Base-by-base conservation (phyloP, 2,329 filamentous ascomycete genomes). In the Juglanconis juglandina region DNA sequence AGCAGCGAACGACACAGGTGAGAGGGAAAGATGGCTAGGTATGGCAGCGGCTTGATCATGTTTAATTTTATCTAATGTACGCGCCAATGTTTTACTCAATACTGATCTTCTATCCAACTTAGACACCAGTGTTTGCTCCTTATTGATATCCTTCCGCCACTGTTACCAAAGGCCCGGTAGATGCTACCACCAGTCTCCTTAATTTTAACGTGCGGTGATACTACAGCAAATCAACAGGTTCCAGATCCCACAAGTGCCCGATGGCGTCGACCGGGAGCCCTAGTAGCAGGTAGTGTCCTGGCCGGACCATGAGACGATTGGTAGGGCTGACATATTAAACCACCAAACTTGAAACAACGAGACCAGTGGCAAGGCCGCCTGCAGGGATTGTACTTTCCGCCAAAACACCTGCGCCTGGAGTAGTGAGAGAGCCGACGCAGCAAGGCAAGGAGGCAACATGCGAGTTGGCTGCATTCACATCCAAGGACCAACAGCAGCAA, bases 271-370 rank as follows among this genome's bases (percentile, higher is more conserved):
- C 9, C 39, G 50, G 51, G 30, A 52, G 41, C 37, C 24, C 24
- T 24, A 24, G 24, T 24, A 24, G 24, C 24, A 24, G 24, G 24
- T 54, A 47, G 34, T 54, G 37, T 46, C 46, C 48, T 59, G 57
- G 57, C 51, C 42, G 42, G 53, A 54, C 41, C 37, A 17, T 30
- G 37, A 50, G 57, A 7, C 54, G 57, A 59, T 59, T 59, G 57
- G 57, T 34, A 49, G 44, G 6, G 46, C 47, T 14, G 44, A 46
- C 30, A 59, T 47, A 44, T 54, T 53, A 41, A 41, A 33, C 30
- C 47, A 49, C 47, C 47, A 49, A 49, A 49, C 47, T 13, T 49
- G 47, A 49, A 49, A 49, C 47, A 33, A 13, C 9, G 11, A 3
- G 47, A 34, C 4, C 11, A n/a, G 32, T 34, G 47, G 47, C n/a